phyloP scores from a whole-genome alignment of 441 rosid genomes.

The Melastoma candidum region DNA sequence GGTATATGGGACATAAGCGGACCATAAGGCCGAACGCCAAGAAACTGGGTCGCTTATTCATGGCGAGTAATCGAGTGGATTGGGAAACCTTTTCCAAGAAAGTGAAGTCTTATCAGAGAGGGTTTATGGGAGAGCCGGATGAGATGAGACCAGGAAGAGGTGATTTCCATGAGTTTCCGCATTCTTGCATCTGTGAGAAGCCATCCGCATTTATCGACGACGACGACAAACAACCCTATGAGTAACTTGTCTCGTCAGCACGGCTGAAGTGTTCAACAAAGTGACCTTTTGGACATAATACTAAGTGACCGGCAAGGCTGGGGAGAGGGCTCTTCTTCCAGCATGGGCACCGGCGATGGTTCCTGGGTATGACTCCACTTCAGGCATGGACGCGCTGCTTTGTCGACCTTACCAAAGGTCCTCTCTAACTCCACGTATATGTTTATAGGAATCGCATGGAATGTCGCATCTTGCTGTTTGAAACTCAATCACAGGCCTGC shows the following conservation, averaged over 20 bases:
- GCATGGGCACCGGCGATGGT: too few species aligned
- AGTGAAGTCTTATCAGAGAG: slow-evolving; percentile 78
- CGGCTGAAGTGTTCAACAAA: neutral
- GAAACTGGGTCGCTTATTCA: slow-evolving; percentile 69
- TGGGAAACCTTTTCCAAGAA: slow-evolving; percentile 75
- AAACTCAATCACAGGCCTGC: too few species aligned
- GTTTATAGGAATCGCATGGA: too few species aligned
- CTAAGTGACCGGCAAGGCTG: too few species aligned
- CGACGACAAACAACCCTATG: slow-evolving; percentile 17
- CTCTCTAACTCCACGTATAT: too few species aligned
- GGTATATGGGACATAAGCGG: slow-evolving; percentile 94
- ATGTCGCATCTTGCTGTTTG: too few species aligned
- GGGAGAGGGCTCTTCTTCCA: too few species aligned
- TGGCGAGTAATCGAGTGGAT: slow-evolving; percentile 54
- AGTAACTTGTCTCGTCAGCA: neutral
- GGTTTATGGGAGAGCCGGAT: slow-evolving; percentile 96
- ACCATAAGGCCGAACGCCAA: slow-evolving; percentile 89
- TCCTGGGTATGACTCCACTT: too few species aligned
- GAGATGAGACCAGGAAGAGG: slow-evolving; percentile 20
- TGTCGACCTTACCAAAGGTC: too few species aligned
- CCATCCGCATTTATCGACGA: slow-evolving; percentile 23
- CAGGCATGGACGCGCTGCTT: too few species aligned
- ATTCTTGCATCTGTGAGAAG: slow-evolving; percentile 71
- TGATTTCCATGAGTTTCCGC: slow-evolving; percentile 85
- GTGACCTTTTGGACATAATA: neutral